Conservation (phyloP, 352 stramenopile species). For the Phytophthora syringae region DNA sequence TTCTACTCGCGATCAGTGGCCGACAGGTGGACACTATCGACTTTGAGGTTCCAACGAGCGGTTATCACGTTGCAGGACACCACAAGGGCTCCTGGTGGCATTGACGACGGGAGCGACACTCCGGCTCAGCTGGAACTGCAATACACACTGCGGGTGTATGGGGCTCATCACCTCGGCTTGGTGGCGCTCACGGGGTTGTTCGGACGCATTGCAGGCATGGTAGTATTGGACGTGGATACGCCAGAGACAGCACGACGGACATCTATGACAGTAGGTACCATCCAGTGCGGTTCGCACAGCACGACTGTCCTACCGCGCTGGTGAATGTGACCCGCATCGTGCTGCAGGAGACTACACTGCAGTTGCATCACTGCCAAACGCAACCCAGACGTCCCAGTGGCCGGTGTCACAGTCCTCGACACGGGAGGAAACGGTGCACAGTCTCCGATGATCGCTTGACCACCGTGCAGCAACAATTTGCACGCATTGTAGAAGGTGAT, state of each 20-base stretch:
- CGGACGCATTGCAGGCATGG: neutral
- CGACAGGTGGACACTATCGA: neutral
- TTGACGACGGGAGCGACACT: neutral
- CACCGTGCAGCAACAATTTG: too few relatives aligned
- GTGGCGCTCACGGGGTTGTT: neutral
- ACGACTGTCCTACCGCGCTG: neutral
- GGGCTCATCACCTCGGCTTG: neutral
- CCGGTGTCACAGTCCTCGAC: neutral
- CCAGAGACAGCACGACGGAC: neutral
- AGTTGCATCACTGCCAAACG: neutral
- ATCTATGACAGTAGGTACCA: neutral
- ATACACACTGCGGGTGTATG: neutral
- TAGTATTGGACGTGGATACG: neutral
- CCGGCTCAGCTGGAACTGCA: neutral
- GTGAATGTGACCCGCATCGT: too few relatives aligned
- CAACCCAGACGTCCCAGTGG: neutral
- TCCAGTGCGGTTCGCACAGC: neutral
- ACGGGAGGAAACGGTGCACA: neutral
- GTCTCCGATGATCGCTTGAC: too few relatives aligned
- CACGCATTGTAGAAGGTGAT: too few relatives aligned
- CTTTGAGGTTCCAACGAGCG: neutral
- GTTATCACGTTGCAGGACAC: neutral
- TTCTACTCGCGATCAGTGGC: neutral
- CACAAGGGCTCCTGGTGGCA: neutral
- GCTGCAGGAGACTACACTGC: neutral